These are phyloP conservation scores for Taxillus chinensis DNA, from an alignment of 164 flowering plant species.

Conservation along the genomic window DNA sequence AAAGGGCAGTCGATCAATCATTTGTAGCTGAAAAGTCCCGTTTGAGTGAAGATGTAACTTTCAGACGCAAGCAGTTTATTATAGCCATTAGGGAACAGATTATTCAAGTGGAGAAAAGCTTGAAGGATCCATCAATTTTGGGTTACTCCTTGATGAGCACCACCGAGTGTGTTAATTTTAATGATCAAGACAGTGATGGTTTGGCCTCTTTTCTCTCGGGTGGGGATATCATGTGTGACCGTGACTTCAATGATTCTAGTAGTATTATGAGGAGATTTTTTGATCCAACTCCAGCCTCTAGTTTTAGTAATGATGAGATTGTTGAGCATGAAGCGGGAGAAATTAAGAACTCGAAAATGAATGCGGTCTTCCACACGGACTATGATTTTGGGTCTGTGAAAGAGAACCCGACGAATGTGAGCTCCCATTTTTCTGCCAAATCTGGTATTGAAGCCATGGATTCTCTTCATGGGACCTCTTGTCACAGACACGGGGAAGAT, in stretches of 20 bases:
- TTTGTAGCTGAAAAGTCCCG: slow-evolving; percentile 16
- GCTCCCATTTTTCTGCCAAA: slow-evolving; percentile 15
- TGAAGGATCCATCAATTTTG: slow-evolving; percentile 15
- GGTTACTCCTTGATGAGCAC: slow-evolving; percentile 12
- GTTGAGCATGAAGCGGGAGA: slow-evolving; percentile 25
- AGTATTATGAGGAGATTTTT: slow-evolving; percentile 26
- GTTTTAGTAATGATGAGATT: slow-evolving; percentile 24
- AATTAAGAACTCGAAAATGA: slow-evolving; percentile 14
- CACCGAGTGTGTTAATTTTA: slow-evolving; percentile 22
- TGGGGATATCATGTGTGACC: slow-evolving; percentile 14
- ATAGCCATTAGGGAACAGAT: slow-evolving; percentile 42
- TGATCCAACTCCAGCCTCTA: slow-evolving; percentile 27
- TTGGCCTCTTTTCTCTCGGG: slow-evolving; percentile 46
- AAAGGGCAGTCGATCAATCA: slow-evolving; percentile 29
- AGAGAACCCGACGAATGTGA: slow-evolving; percentile 19
- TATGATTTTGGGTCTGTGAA: slow-evolving; percentile 13
- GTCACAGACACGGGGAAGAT: slow-evolving; percentile 11
- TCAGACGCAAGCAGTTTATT: slow-evolving; percentile 38
- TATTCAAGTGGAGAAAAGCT: slow-evolving; percentile 23
- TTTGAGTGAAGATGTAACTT: slow-evolving; percentile 21
- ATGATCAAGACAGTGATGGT: slow-evolving; percentile 41
- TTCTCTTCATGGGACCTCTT: slow-evolving; percentile 12
- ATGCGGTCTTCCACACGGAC: slow-evolving; percentile 12
- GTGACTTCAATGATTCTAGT: slow-evolving; percentile 11
- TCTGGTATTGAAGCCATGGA: slow-evolving; percentile 13